Percentiles rank a stretch among this genome's conserved stretches.
Evolutionary conservation across 2,329 filamentous ascomycete genomes (phyloP).

Genomic region (Trichoderma simmonsii): DNA sequence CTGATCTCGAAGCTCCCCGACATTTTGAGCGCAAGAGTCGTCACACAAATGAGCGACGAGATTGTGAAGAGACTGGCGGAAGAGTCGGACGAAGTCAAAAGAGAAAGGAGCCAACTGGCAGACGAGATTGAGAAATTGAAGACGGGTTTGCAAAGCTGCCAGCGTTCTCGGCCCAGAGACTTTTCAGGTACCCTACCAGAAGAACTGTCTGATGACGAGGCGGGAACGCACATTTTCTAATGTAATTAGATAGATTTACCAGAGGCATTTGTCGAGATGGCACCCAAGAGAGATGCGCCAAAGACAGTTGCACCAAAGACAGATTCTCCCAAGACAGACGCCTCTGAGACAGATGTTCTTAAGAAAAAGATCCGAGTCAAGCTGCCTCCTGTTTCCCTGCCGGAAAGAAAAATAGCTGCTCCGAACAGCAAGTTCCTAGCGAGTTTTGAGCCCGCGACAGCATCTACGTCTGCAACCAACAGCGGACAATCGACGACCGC

Average conservation of each 20-base stretch:
- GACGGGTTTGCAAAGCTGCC: neutral
- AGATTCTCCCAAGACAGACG: neutral
- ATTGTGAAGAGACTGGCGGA: neutral
- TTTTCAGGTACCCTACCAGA: neutral
- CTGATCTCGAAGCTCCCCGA: neutral
- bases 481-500: neutral
- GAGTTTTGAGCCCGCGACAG: neutral
- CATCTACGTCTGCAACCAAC: neutral
- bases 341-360: neutral
- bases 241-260: neutral
- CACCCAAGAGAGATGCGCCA: neutral
- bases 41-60: neutral
- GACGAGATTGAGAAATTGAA: neutral
- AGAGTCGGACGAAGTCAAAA: neutral
- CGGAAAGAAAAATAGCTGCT: neutral
- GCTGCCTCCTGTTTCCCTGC: neutral
- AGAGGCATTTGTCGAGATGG: neutral
- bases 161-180: neutral
- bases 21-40: neutral
- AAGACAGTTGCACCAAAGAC: neutral
- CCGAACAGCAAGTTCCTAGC: neutral
- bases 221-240: neutral
- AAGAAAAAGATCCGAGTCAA: neutral
- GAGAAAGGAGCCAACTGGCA: neutral
- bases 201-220: neutral